Percentiles rank a stretch among this genome's conserved stretches.
Evolutionary conservation across 2,329 filamentous ascomycete species (phyloP).

Genomic region (Emmonsiellopsis sp.): DNA sequence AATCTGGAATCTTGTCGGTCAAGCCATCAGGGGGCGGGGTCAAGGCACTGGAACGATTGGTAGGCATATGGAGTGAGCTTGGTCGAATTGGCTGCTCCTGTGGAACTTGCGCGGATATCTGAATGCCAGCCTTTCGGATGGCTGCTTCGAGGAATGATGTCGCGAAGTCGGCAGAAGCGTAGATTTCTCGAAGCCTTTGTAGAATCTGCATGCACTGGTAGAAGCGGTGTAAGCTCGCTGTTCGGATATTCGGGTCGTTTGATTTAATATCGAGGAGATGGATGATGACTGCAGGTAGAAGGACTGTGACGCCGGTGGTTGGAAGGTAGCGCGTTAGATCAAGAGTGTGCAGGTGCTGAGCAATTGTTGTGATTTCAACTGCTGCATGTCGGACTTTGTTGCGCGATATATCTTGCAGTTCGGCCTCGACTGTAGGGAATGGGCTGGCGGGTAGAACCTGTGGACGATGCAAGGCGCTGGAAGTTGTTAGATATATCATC

Average conservation of each 20-base stretch:
- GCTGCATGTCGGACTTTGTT: conserved; percentile 76
- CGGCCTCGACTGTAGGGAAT: conserved; percentile 46
- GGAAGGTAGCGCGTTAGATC: conserved; percentile 72
- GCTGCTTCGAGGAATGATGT: conserved; percentile 89
- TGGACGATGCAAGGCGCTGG: conserved; percentile 83
- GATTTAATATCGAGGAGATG: conserved; percentile 90
- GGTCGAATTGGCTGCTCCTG: conserved; percentile 7
- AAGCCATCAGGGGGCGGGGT: conserved; percentile 34
- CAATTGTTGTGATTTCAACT: conserved; percentile 75
- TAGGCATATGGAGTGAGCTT: conserved; percentile 3
- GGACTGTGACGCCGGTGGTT: conserved; percentile 82
- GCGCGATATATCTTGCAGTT: conserved; percentile 74
- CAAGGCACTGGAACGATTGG: conserved; percentile 23
- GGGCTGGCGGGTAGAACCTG: conserved; percentile 75
- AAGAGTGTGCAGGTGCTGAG: conserved; percentile 62
- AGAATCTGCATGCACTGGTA: conserved; percentile 89
- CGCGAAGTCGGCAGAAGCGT: conserved; percentile 92
- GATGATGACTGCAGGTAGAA: conserved; percentile 87
- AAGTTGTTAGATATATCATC: conserved; percentile 87
- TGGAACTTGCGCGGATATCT: conserved; percentile 45
- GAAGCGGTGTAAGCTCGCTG: conserved; percentile 70
- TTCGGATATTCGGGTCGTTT: conserved; percentile 60
- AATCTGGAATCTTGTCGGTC: conserved; percentile 30
- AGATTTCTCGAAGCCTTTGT: conserved; percentile 77
- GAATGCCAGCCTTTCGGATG: conserved; percentile 76